phyloP scores from a whole-genome alignment of 2,329 filamentous ascomycete genomes.

The Neonectria faginata region DNA sequence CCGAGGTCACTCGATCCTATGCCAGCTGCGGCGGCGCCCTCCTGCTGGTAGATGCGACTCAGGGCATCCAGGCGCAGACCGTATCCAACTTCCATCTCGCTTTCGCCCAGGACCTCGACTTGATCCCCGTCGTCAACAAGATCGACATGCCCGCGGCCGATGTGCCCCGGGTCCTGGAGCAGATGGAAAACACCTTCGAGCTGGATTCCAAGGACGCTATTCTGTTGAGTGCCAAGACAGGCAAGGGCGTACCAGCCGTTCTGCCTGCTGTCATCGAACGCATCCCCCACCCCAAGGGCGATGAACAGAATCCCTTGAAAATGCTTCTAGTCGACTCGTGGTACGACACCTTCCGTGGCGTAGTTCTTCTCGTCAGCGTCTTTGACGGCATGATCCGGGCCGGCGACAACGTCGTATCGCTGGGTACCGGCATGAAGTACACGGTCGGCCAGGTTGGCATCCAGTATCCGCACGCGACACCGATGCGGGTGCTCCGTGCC shows the following conservation, averaged over 20 bases:
- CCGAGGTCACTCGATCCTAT: conserved; percentile 95
- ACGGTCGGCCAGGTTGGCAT: conserved; percentile 96
- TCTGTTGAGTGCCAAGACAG: conserved; percentile 91
- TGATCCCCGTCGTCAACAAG: conserved; percentile 97
- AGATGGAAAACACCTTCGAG: conserved; percentile 90
- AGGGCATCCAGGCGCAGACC: conserved; percentile 97
- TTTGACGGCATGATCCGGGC: conserved; percentile 88
- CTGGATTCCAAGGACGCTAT: conserved; percentile 79
- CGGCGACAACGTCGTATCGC: conserved; percentile 87
- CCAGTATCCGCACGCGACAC: conserved; percentile 89
- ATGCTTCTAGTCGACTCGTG: conserved; percentile 95
- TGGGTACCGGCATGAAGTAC: conserved; percentile 90
- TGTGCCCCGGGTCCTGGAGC: conserved; percentile 83
- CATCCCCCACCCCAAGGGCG: conserved; percentile 83
- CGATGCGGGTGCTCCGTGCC: conserved; percentile 83
- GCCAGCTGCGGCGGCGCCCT: conserved; percentile 94
- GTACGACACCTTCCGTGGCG: conserved; percentile 97
- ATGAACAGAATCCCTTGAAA: conserved; percentile 77
- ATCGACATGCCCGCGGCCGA: conserved; percentile 93
- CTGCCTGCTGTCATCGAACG: conserved; percentile 87
- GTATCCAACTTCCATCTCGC: conserved; percentile 99
- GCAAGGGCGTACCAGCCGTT: conserved; percentile 84
- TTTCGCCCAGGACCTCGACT: conserved; percentile 86
- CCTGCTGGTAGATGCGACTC: conserved; percentile 93
- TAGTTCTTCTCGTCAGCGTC: conserved; percentile 88